Evolutionary conservation across 257 asterid species (phyloP).

Genomic region (Henckelia pumila): DNA sequence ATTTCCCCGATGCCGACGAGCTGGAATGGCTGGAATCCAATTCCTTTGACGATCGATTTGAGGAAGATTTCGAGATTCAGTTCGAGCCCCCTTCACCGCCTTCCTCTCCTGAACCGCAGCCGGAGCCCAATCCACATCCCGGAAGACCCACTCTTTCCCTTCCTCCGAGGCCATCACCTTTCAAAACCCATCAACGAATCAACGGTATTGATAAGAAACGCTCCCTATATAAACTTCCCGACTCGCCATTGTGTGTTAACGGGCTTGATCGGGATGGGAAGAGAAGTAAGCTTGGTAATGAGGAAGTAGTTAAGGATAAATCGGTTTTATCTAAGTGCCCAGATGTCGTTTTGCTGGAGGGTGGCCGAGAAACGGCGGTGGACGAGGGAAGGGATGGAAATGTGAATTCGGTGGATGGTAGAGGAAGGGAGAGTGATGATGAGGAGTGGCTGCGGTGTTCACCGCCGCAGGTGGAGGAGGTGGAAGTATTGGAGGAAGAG

Average conservation of each 20-base stretch:
- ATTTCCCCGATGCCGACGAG: constrained; percentile 77
- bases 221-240: constrained; percentile 32
- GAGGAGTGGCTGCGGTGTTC: constrained; percentile 64
- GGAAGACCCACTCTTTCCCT: constrained; percentile 47
- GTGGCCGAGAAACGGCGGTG: constrained; percentile 19
- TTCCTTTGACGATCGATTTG: constrained; percentile 38
- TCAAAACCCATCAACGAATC: constrained; percentile 27
- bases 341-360: not conserved
- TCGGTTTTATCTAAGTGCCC: constrained; percentile 15
- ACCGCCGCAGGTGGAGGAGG: constrained; percentile 46
- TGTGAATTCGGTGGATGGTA: constrained; percentile 21
- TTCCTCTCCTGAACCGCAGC: constrained; percentile 46
- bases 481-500: constrained; percentile 35
- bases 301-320: constrained; percentile 24
- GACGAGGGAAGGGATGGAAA: constrained; percentile 27
- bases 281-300: constrained; percentile 33
- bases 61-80: constrained; percentile 47
- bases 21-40: constrained; percentile 84
- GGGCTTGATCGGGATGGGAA: constrained; percentile 23
- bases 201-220: constrained; percentile 48
- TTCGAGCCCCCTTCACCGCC: constrained; percentile 51
- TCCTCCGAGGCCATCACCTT: constrained; percentile 47
- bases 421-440: constrained; percentile 33
- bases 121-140: constrained; percentile 24
- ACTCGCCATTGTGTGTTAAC: constrained; percentile 19